A percentile compares a stretch with the other conserved stretches of the same genome.
Evolutionary conservation across 106 monocot genomes (phyloP).

Genomic region (Triglochin maritima): DNA sequence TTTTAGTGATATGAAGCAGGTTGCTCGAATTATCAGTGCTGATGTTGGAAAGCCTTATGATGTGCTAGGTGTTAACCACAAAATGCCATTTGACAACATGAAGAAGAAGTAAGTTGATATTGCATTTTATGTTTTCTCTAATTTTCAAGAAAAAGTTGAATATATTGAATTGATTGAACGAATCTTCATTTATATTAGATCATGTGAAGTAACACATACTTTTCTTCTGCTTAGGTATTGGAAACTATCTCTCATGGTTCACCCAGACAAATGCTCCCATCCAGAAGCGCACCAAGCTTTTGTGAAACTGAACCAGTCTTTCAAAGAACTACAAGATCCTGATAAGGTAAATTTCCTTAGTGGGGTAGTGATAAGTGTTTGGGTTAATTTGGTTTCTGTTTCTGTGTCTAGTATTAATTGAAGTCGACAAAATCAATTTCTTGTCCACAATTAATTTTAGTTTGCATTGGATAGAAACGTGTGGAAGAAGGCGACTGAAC

Average conservation of each 20-base stretch:
- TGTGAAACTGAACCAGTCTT: constrained; percentile 80
- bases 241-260: constrained; percentile 96
- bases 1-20: constrained; percentile 25
- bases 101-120: constrained; percentile 59
- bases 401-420: no score
- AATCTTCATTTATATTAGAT: background rate
- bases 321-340: constrained; percentile 90
- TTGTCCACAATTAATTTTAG: no score
- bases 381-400: no score
- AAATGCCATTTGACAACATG: constrained; percentile 73
- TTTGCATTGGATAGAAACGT: no score
- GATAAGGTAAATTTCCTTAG: constrained; percentile 38
- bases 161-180: background rate
- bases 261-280: constrained; percentile 98
- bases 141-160: background rate
- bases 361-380: no score
- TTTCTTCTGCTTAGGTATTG: constrained; percentile 46
- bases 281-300: constrained; percentile 94
- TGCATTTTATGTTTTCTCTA: background rate
- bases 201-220: background rate
- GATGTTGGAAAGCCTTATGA: constrained; percentile 81
- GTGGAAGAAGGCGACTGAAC: no score
- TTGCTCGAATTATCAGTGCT: constrained; percentile 55
- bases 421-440: no score
- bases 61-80: constrained; percentile 86